Conservation (phyloP, 306 rosid species). For the Malus orientalis region DNA sequence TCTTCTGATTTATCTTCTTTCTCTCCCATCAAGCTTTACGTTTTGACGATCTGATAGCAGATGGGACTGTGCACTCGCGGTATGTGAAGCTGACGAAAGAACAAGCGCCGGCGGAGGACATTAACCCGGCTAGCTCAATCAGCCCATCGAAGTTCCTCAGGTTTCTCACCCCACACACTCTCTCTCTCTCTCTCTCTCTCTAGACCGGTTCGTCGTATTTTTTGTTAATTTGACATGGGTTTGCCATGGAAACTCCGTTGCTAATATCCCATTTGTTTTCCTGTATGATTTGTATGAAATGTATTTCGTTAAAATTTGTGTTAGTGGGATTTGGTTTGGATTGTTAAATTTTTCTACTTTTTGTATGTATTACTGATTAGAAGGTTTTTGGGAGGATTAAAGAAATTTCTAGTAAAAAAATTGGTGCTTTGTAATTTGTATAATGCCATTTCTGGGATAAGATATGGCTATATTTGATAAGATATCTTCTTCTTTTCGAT, state of each 20-base stretch:
- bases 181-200: neutral
- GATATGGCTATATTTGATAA: neutral
- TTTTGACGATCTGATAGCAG: slow-evolving; percentile 50
- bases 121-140: slow-evolving; percentile 94
- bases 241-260: neutral
- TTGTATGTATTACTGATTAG: neutral
- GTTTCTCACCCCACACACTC: slow-evolving; percentile 15
- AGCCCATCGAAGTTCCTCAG: slow-evolving; percentile 94
- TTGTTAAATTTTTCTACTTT: neutral
- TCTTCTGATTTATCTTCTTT: too few relatives aligned
- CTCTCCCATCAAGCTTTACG: too few relatives aligned
- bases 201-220: neutral
- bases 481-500: neutral
- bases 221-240: neutral
- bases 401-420: neutral
- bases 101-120: slow-evolving; percentile 67
- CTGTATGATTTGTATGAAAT: neutral
- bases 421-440: neutral
- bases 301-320: neutral
- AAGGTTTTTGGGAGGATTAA: neutral
- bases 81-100: slow-evolving; percentile 85
- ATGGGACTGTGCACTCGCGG: slow-evolving; percentile 52
- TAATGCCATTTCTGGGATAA: neutral
- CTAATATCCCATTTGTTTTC: neutral
- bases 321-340: neutral